Conservation (phyloP, 306 rosid genomes). For the Clitoria ternatea region DNA sequence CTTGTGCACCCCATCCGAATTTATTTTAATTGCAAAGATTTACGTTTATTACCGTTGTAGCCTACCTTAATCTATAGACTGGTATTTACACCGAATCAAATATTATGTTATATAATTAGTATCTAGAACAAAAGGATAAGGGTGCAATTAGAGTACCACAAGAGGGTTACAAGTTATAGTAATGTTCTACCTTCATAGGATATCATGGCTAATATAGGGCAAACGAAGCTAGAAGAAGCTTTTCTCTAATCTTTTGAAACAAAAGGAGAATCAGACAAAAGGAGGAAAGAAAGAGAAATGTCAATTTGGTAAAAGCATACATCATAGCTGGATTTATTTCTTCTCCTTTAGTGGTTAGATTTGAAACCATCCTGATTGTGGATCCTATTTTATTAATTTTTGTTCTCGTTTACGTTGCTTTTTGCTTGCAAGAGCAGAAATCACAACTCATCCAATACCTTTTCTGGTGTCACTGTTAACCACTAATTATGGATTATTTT, state of each 20-base stretch:
- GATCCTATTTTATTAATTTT: conserved; percentile 24
- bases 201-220: conserved; percentile 28
- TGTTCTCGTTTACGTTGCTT: conserved; percentile 29
- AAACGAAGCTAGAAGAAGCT: conserved; percentile 22
- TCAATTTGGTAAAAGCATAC: conserved; percentile 22
- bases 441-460: not conserved
- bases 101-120: not conserved
- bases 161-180: conserved; percentile 37
- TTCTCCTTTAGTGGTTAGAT: conserved; percentile 10
- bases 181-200: conserved; percentile 37
- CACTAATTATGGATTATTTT: not conserved
- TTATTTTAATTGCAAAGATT: too few species aligned
- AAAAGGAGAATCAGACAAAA: conserved; percentile 29
- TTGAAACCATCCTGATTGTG: conserved; percentile 22
- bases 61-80: too few species aligned
- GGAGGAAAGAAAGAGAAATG: not conserved
- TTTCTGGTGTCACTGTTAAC: conserved; percentile 5
- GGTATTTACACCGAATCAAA: too few species aligned
- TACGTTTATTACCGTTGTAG: too few species aligned
- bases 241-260: conserved; percentile 36
- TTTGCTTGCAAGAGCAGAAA: conserved; percentile 25
- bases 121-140: conserved; percentile 6
- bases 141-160: conserved; percentile 15
- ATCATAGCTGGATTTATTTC: not conserved
- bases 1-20: too few species aligned